Evolutionary conservation across 495 filamentous ascomycete genomes (phyloP).

Genomic region (Lasiosphaeris hirsuta): DNA sequence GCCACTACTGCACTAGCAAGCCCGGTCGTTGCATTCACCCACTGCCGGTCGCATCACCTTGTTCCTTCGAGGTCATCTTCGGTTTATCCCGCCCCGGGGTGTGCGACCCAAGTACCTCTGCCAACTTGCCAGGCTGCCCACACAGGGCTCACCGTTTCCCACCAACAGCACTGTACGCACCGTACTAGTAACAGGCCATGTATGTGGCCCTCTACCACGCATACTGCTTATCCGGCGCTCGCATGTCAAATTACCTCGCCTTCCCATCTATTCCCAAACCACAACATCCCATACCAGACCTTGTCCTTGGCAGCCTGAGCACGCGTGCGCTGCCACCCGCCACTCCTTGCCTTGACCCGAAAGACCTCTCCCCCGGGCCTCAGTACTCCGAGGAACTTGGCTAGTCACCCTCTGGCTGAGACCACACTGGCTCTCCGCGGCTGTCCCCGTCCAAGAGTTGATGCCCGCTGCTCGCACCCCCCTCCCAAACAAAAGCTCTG

Average conservation of each 20-base stretch:
- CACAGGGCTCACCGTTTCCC: not conserved
- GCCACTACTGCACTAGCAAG: constrained; percentile 8
- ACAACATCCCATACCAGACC: constrained; percentile 7
- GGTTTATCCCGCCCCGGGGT: constrained; percentile 16
- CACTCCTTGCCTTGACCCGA: constrained; percentile 14
- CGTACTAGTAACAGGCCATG: too few species aligned
- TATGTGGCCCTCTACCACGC: not conserved
- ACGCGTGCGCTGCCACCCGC: constrained; percentile 16
- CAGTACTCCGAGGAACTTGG: constrained; percentile 6
- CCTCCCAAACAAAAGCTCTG: constrained; percentile 9
- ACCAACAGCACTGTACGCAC: not conserved
- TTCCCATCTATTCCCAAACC: not conserved
- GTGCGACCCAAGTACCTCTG: constrained; percentile 9
- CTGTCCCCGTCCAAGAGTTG: constrained; percentile 13
- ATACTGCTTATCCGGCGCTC: constrained; percentile 15
- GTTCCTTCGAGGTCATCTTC: constrained; percentile 10
- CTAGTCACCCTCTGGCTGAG: not conserved
- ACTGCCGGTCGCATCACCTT: constrained; percentile 16
- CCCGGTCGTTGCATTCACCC: constrained; percentile 18
- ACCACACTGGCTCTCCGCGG: constrained; percentile 6
- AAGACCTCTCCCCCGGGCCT: not conserved
- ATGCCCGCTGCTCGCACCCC: constrained; percentile 9
- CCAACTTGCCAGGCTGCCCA: constrained; percentile 13
- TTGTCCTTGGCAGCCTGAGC: constrained; percentile 15
- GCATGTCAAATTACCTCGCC: constrained; percentile 7